Conservation (phyloP, 306 rosid genomes). For the Gastrolobium villosum region DNA sequence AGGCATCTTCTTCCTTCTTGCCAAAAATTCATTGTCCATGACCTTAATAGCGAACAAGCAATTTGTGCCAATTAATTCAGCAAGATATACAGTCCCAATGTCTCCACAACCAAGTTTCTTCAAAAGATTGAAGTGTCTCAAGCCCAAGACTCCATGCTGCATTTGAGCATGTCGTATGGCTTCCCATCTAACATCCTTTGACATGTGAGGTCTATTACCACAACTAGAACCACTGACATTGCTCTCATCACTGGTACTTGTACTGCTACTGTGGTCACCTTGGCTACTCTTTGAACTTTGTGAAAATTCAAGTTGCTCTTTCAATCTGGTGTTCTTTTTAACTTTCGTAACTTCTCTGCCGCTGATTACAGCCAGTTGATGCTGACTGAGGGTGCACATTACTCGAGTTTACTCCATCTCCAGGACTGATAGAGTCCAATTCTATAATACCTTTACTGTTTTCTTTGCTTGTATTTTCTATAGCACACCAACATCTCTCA, state of each 20-base stretch:
- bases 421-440: slow-evolving; percentile 49
- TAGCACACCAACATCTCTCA: slow-evolving; percentile 87
- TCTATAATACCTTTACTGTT: slow-evolving; percentile 54
- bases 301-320: slow-evolving; percentile 89
- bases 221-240: slow-evolving; percentile 86
- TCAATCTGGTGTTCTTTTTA: slow-evolving; percentile 62
- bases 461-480: slow-evolving; percentile 60
- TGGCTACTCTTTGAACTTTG: slow-evolving; percentile 98
- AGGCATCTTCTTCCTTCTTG: slow-evolving; percentile 97
- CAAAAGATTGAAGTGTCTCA: slow-evolving; percentile 91
- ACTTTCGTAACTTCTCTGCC: slow-evolving; percentile 57
- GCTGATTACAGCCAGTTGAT: slow-evolving; percentile 52
- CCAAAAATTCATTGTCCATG: slow-evolving; percentile 96
- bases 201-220: slow-evolving; percentile 99
- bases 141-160: slow-evolving; percentile 79
- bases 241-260: slow-evolving; percentile 95
- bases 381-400: slow-evolving; percentile 48
- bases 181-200: slow-evolving; percentile 96
- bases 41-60: slow-evolving; percentile 97
- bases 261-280: slow-evolving; percentile 95
- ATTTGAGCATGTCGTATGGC: slow-evolving; percentile 77
- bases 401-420: slow-evolving; percentile 55
- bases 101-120: slow-evolving; percentile 99
- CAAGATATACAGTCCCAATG: slow-evolving; percentile 98
- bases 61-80: slow-evolving; percentile 79